A percentile compares a stretch with the other conserved stretches of the same genome.
These are phyloP conservation scores for Gossypium australe DNA, from an alignment of 345 rosid genomes.

Conservation along the genomic window DNA sequence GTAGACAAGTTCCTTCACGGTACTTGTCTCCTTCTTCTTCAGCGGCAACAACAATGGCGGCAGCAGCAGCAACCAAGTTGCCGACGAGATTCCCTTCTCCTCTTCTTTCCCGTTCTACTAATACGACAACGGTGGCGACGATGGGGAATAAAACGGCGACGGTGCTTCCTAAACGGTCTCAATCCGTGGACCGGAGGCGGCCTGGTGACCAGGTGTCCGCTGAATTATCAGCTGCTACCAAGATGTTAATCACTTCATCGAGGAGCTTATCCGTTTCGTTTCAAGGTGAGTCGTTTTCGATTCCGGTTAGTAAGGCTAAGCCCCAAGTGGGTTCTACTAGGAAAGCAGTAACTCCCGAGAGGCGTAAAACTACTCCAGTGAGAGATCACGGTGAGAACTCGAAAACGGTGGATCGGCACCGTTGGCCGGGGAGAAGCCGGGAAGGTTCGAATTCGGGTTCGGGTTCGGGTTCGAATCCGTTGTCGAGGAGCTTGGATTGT, in stretches of 20 bases:
- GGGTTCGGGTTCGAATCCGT: constrained; percentile 30
- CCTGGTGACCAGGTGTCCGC: constrained; percentile 28
- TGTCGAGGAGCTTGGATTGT: constrained; percentile 59
- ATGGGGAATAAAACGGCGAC: constrained; percentile 15
- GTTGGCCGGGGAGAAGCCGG: constrained; percentile 76
- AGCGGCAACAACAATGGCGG: constrained; percentile 11
- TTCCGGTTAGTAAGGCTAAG: constrained; percentile 77
- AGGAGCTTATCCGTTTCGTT: constrained; percentile 88
- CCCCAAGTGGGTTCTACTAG: constrained; percentile 39
- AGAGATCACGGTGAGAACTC: constrained; percentile 66
- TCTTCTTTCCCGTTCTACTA: constrained; percentile 24
- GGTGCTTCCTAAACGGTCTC: constrained; percentile 63
- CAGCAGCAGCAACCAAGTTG: constrained; percentile 25
- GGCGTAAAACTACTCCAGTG: constrained; percentile 52
- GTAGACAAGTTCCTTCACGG: constrained; percentile 73
- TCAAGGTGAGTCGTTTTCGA: constrained; percentile 85
- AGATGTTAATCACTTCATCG: constrained; percentile 78
- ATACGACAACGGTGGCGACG: constrained; percentile 23
- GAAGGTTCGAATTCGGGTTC: constrained; percentile 44
- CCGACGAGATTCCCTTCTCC: constrained; percentile 24
- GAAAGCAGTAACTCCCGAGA: constrained; percentile 52
- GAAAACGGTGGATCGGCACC: constrained; percentile 48
- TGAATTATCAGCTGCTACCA: constrained; percentile 55
- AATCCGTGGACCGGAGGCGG: constrained; percentile 74
- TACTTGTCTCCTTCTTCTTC: constrained; percentile 76